Evolutionary conservation across 768 basidiomycete species (phyloP).

Genomic region (Lactarius tabidus): DNA sequence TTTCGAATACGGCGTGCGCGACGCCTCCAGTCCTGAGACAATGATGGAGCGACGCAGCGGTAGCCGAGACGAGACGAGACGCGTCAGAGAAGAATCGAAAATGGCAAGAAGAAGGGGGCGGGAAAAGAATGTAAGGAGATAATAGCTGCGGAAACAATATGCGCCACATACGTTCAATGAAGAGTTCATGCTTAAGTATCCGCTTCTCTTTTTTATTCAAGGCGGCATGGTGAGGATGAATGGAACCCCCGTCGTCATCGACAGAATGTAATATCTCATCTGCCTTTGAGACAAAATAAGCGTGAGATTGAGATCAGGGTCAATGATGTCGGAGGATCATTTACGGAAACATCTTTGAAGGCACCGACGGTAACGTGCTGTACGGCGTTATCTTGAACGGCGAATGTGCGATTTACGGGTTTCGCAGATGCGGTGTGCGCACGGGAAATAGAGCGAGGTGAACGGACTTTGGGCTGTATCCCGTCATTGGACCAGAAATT

Average conservation of each 20-base stretch:
- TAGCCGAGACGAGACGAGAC: slow-evolving; percentile 4
- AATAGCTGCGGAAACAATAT: neutral
- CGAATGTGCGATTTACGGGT: slow-evolving; percentile 45
- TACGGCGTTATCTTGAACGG: slow-evolving; percentile 46
- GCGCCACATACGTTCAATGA: slow-evolving; percentile 53
- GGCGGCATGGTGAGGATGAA: slow-evolving; percentile 18
- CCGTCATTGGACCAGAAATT: neutral
- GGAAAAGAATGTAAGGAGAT: neutral
- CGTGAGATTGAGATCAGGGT: slow-evolving; percentile 2
- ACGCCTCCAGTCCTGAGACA: slow-evolving; percentile 45
- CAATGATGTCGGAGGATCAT: neutral
- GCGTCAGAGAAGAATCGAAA: neutral
- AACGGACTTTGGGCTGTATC: slow-evolving; percentile 35
- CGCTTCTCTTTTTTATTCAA: slow-evolving; percentile 66
- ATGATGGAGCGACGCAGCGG: neutral
- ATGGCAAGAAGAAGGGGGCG: neutral
- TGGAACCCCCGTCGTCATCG: slow-evolving; percentile 28
- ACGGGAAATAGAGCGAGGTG: slow-evolving; percentile 45
- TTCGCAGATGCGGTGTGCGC: slow-evolving; percentile 44
- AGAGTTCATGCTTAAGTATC: slow-evolving; percentile 59
- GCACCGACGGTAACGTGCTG: slow-evolving; percentile 47
- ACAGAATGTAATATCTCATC: slow-evolving; percentile 42
- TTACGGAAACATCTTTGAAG: slow-evolving; percentile 41
- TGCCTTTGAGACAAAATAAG: slow-evolving; percentile 35
- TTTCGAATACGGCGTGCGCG: slow-evolving; percentile 59